Evolutionary conservation across 2,329 filamentous ascomycete species (phyloP).

Genomic region (Scedosporium boydii): DNA sequence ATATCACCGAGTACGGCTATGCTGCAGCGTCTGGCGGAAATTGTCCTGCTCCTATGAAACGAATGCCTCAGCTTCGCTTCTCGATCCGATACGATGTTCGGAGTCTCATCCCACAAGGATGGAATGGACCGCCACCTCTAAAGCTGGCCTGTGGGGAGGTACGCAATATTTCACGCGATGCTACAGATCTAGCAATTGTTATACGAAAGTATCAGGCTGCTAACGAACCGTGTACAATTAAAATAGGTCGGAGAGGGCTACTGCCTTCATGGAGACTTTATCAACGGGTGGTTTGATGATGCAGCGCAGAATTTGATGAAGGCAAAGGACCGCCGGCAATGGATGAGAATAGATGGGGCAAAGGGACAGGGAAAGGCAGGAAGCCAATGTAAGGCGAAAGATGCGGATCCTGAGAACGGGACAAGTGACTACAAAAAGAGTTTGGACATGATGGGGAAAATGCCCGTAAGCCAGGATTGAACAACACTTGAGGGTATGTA

Average conservation of each 20-base stretch:
- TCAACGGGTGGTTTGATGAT: slow-evolving; percentile 35
- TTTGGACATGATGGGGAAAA: background rate
- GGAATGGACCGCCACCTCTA: slow-evolving; percentile 31
- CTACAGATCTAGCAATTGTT: background rate
- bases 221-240: background rate
- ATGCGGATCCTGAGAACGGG: slow-evolving; percentile 6
- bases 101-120: slow-evolving; percentile 30
- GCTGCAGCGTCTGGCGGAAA: slow-evolving; percentile 7
- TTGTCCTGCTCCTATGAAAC: slow-evolving; percentile 32
- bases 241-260: slow-evolving; percentile 12
- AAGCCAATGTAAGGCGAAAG: slow-evolving; percentile 1
- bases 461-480: no score
- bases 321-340: slow-evolving; percentile 5
- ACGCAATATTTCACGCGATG: background rate
- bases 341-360: slow-evolving; percentile 7
- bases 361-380: slow-evolving; percentile 19
- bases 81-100: slow-evolving; percentile 36
- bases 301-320: slow-evolving; percentile 16
- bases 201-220: background rate
- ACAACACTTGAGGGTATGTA: no score
- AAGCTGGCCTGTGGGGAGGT: slow-evolving; percentile 27
- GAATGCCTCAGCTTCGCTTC: slow-evolving; percentile 37
- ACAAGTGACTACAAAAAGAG: slow-evolving; percentile 5
- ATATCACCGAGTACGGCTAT: slow-evolving; percentile 15
- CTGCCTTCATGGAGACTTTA: slow-evolving; percentile 36